Percentiles rank a stretch among this genome's conserved stretches.
Evolutionary conservation across 768 basidiomycete genomes (phyloP).

Genomic region (Daedaleopsis sinensis): DNA sequence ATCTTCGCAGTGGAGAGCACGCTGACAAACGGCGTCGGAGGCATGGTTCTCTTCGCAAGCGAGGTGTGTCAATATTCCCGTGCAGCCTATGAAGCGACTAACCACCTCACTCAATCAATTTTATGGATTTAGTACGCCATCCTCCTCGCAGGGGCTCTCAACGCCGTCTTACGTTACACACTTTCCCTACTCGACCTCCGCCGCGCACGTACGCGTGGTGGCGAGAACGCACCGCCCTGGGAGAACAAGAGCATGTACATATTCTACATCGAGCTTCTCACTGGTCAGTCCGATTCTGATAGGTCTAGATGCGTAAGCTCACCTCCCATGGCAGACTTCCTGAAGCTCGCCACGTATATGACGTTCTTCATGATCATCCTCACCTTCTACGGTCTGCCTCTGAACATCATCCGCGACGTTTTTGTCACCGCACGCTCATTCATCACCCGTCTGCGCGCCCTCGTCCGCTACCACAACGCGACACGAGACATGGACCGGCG

Average conservation of each 20-base stretch:
- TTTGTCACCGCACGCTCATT: constrained; percentile 96
- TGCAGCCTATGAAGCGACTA: background rate
- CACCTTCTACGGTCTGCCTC: constrained; percentile 90
- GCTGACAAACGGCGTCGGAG: constrained; percentile 75
- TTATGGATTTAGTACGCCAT: constrained; percentile 98
- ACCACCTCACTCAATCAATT: background rate
- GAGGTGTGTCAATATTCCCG: constrained; percentile 59
- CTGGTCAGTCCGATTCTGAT: constrained; percentile 56
- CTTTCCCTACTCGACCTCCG: constrained; percentile 83
- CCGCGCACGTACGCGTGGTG: constrained; percentile 74
- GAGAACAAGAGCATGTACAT: constrained; percentile 98
- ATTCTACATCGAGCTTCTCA: constrained; percentile 91
- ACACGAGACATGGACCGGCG: constrained; percentile 96
- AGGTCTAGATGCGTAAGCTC: background rate
- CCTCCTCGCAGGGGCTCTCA: constrained; percentile 77
- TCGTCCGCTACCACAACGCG: constrained; percentile 90
- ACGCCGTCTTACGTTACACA: constrained; percentile 79
- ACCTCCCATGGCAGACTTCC: constrained; percentile 67
- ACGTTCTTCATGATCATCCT: constrained; percentile 94
- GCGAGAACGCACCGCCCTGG: constrained; percentile 89
- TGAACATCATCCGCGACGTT: constrained; percentile 97
- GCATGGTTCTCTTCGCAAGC: constrained; percentile 94
- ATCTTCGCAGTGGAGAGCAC: constrained; percentile 81
- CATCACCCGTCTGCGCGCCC: constrained; percentile 81
- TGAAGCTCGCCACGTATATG: constrained; percentile 91